Evolutionary conservation across 768 basidiomycete species (phyloP).

Genomic region (Rhizopogon vinicolor): DNA sequence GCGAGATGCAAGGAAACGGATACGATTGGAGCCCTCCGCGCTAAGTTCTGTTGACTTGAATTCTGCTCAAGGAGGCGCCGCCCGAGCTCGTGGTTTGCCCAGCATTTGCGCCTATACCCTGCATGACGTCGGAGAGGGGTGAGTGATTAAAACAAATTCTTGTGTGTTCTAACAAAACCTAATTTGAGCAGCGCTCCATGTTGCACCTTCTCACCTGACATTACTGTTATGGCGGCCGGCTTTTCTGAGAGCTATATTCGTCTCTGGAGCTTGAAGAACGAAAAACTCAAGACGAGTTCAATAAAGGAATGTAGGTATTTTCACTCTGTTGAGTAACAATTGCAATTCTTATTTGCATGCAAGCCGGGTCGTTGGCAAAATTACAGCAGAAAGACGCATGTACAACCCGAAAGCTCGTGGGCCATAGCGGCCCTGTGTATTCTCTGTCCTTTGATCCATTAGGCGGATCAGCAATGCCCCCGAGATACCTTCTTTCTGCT

Average conservation of each 20-base stretch:
- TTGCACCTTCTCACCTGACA: conserved; percentile 86
- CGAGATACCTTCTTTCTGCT: conserved; percentile 83
- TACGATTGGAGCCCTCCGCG: conserved; percentile 77
- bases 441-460: conserved; percentile 91
- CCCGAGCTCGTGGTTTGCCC: conserved; percentile 66
- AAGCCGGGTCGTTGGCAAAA: conserved; percentile 55
- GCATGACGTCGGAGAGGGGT: conserved; percentile 96
- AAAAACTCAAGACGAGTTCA: conserved; percentile 63
- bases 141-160: conserved; percentile 21
- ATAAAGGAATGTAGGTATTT: conserved; percentile 63
- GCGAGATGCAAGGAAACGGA: conserved; percentile 87
- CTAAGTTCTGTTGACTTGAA: conserved; percentile 53
- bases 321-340: background rate
- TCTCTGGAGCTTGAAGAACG: conserved; percentile 92
- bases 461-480: conserved; percentile 79
- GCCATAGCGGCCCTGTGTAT: conserved; percentile 96
- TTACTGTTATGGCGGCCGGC: conserved; percentile 89
- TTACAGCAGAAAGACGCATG: conserved; percentile 74
- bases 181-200: conserved; percentile 63
- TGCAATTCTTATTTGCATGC: background rate
- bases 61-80: conserved; percentile 51
- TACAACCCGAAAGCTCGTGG: conserved; percentile 91
- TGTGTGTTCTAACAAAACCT: conserved; percentile 4
- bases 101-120: conserved; percentile 95
- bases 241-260: conserved; percentile 95